phyloP scores from a whole-genome alignment of 441 rosid species.

The Pelargonium fulgidum region DNA sequence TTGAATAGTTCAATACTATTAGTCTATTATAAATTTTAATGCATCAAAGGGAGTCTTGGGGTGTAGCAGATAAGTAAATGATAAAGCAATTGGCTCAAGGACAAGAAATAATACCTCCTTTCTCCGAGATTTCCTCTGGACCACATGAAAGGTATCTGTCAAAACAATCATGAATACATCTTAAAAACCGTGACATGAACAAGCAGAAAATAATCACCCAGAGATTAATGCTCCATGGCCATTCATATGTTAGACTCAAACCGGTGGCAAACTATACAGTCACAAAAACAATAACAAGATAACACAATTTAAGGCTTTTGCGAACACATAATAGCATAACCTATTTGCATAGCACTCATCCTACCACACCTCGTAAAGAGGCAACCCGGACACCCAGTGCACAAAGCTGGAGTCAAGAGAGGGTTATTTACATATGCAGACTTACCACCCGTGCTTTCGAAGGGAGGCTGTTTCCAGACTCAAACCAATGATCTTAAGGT shows the following conservation, averaged over 20 bases:
- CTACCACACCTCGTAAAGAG: not conserved
- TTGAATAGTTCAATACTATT: too few relatives aligned
- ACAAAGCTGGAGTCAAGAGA: not conserved
- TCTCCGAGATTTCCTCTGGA: conserved; percentile 52
- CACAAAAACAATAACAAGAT: not conserved
- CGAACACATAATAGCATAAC: not conserved
- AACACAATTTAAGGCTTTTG: not conserved
- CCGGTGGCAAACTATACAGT: not conserved
- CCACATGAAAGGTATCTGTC: conserved; percentile 92
- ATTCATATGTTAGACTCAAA: not conserved
- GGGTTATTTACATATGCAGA: too few relatives aligned
- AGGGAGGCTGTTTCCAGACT: not conserved
- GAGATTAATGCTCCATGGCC: not conserved
- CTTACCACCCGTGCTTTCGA: too few relatives aligned
- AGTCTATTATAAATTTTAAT: too few relatives aligned
- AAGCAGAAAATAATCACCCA: not conserved
- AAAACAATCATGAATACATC: conserved; percentile 2
- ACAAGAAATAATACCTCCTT: conserved; percentile 48
- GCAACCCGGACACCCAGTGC: not conserved
- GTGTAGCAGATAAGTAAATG: too few relatives aligned
- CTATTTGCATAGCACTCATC: not conserved
- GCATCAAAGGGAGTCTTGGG: too few relatives aligned
- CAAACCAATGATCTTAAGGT: not conserved
- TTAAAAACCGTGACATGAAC: not conserved
- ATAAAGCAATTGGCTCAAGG: not conserved